Evolutionary conservation across 164 flowering plant genomes (phyloP), one percentile per base, ranked within the genome.

Genomic region (Tinospora cordifolia): DNA sequence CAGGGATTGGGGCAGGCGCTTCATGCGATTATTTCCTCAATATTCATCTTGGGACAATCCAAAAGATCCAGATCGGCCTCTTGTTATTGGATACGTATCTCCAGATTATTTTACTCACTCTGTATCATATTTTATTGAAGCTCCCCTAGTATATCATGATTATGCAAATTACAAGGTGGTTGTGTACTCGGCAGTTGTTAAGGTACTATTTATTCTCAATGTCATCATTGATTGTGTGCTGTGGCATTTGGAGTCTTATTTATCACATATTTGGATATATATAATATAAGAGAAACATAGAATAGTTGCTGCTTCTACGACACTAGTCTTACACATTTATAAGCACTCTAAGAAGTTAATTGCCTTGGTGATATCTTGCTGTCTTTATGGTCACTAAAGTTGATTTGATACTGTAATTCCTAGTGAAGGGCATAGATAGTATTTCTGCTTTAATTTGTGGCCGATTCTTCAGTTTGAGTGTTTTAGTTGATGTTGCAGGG

Each of bases 71-170:
- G 97, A 91, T 19, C 82, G 99, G 27, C 89, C 93, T 13, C 87
- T 95, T 80, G 86, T 91, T 74, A 80, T 95, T 79, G 99, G 97
- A 86, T 95, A 95, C 76, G 89, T 92, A 34, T 95, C 99, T 66
- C 99, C 99, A 8, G 99, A 95, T 82, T 95, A 88, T 79, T 95
- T 95, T 83, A 95, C 99, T 68, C 99, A 95, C 79, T 95, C 99
- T 65, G 99, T 95, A 69, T 95, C 99, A 65, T 95, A 95, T 78
- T 95, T 95, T 75, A 82, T 95, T 75, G 99, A 95, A 80, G 99
- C 97, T 15, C 99, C 99, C 13, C 91, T 95, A 49, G 65, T 76
- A 26, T 80, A 85, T 83, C 99, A 95, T 79, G 89, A 95, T 70
- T 87, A 88, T 75, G 69, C 80, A 74, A 88, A 86, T n/a, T 95